Base-by-base conservation (phyloP, 2,329 filamentous ascomycete genomes). In the Claviceps digitariae region DNA sequence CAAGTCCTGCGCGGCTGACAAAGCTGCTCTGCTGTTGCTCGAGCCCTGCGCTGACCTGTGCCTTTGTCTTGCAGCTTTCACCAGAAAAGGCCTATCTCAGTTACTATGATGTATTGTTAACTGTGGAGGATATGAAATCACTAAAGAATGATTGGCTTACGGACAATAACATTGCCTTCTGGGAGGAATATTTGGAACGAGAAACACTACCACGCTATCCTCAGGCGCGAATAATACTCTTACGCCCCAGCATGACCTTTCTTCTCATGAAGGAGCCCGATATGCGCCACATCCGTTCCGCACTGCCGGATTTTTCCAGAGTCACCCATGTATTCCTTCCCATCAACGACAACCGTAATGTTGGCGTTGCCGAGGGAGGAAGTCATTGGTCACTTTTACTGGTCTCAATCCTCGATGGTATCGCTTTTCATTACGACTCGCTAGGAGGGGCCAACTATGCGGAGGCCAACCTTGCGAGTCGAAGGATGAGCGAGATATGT, bases 381-480 rank as follows among this genome's bases (percentile, higher is more conserved):
- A 87, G 86, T 3, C 93, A 98, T 67, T 98, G 93, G 93, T 95
- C 89, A 0, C 74, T 98, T 0, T 81, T 98, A 1, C 79, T 98
- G 2, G 90, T 98, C 34, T 90, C 84, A 13, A 79, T 90, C 43
- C 82, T 95, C 50, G 93, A 98, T 65, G 83, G 88, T 9, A 83
- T 95, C 2, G 88, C 91, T 0, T 98, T 98, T 68, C 93, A 98
- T 73, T 98, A 98, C 71, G 93, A 98, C 70, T 91, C 86, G 1
- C 75, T 97, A 27, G 79, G 80, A 2, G 82, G 83, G 2, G 78
- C 81, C 41, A 97, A 98, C 68, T 79, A 81, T 56, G 71, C 76
- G 44, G 87, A 94, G 59, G 93, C 88, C 0, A 76, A 78, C 50
- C 72, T 78, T 1, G 85, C 86, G 7, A 81, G 85, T 0, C 71